Evolutionary conservation across 75 land plant genomes (phyloP).

Genomic region (Isoetes taiwanensis): DNA sequence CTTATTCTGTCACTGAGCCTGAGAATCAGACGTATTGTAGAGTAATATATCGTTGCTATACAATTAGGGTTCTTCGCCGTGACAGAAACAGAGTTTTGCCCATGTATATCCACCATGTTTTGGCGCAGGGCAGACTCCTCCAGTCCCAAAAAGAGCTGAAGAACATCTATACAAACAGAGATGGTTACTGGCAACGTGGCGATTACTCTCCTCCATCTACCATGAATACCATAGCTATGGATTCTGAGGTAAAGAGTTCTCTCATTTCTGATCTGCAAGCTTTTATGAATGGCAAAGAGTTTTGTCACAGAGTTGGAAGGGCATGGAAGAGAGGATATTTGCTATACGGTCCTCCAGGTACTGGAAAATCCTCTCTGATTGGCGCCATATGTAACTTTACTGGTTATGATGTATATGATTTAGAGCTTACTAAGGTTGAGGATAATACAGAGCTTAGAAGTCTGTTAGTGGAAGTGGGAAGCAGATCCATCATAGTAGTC

Average conservation of each 20-base stretch:
- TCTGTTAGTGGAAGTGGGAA: neutral
- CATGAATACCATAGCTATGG: slow-evolving; percentile 44
- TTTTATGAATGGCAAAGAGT: slow-evolving; percentile 35
- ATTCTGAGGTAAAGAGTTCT: slow-evolving; percentile 30
- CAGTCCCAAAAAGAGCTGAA: no score
- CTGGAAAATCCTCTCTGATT: slow-evolving; percentile 1
- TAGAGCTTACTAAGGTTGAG: slow-evolving; percentile 8
- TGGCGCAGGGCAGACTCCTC: no score
- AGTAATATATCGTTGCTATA: no score
- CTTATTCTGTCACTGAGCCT: no score
- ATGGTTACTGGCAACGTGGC: no score
- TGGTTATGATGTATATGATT: slow-evolving; percentile 5
- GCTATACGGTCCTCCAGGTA: slow-evolving; percentile 35
- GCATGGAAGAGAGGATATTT: slow-evolving; percentile 41
- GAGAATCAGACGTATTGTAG: no score
- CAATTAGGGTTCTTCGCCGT: no score
- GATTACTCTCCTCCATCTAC: no score
- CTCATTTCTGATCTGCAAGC: slow-evolving; percentile 36
- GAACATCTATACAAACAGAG: no score
- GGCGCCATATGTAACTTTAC: neutral
- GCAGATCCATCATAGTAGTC: neutral
- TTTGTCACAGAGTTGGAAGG: neutral
- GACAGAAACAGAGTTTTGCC: no score
- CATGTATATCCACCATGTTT: no score
- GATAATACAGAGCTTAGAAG: neutral